Percentiles rank a stretch among this genome's conserved stretches.
Evolutionary conservation across 1,284 basidiomycete genomes (phyloP).

Genomic region (Austroboletus novae-zelandiae): DNA sequence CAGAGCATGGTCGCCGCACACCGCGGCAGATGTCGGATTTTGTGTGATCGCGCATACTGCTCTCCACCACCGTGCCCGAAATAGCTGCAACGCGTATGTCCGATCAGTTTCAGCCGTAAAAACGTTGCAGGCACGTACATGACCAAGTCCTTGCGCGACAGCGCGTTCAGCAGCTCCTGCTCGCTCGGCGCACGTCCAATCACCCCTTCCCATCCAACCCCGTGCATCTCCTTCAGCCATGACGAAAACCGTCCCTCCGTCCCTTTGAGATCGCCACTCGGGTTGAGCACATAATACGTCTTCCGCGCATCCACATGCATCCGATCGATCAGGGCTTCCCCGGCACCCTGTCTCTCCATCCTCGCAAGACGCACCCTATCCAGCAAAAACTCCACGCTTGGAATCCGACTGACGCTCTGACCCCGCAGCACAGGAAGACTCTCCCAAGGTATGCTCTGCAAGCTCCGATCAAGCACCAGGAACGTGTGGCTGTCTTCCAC

Average conservation of each 20-base stretch:
- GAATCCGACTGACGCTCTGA: slow-evolving; percentile 86
- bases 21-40: slow-evolving; percentile 72
- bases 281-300: slow-evolving; percentile 88
- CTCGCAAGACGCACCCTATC: slow-evolving; percentile 72
- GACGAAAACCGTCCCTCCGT: slow-evolving; percentile 82
- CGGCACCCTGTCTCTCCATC: slow-evolving; percentile 32
- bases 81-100: slow-evolving; percentile 55
- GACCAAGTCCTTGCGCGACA: slow-evolving; percentile 75
- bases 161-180: slow-evolving; percentile 72
- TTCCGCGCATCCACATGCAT: slow-evolving; percentile 62
- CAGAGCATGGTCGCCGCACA: slow-evolving; percentile 97
- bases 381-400: slow-evolving; percentile 83
- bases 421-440: slow-evolving; percentile 86
- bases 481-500: slow-evolving; percentile 72
- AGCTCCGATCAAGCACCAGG: slow-evolving; percentile 87
- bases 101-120: slow-evolving; percentile 5
- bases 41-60: slow-evolving; percentile 88
- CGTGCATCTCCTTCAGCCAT: slow-evolving; percentile 72
- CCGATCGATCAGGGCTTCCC: slow-evolving; percentile 39
- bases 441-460: slow-evolving; percentile 95
- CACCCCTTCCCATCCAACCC: slow-evolving; percentile 82
- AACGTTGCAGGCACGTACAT: slow-evolving; percentile 57
- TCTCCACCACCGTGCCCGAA: slow-evolving; percentile 97
- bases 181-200: slow-evolving; percentile 77
- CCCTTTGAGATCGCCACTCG: slow-evolving; percentile 83